phyloP scores from a whole-genome alignment of 768 basidiomycete species.

The Lactarius vividus region DNA sequence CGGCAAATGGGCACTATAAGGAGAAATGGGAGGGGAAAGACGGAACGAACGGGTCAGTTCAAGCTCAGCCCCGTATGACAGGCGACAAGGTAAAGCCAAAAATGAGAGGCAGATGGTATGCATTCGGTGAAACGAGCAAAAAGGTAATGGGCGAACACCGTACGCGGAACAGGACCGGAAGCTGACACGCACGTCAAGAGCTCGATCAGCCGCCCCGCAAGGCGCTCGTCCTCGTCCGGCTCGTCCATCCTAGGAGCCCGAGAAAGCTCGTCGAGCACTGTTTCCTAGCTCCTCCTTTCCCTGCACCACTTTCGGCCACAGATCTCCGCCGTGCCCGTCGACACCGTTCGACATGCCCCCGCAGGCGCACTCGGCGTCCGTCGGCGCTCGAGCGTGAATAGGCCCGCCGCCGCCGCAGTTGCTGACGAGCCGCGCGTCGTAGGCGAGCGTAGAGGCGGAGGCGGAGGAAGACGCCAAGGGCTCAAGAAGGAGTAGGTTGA shows the following conservation, averaged over 20 bases:
- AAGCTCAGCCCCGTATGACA: background rate
- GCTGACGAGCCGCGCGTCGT: conserved; percentile 58
- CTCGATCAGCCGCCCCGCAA: conserved; percentile 59
- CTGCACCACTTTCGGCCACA: conserved; percentile 73
- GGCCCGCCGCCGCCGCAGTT: conserved; percentile 69
- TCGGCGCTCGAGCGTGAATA: conserved; percentile 54
- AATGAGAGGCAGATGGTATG: background rate
- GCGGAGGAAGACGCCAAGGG: conserved; percentile 32
- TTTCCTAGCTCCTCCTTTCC: conserved; percentile 49
- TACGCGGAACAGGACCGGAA: conserved; percentile 9
- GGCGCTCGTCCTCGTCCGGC: conserved; percentile 35
- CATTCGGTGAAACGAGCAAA: background rate
- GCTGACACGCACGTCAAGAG: conserved; percentile 61
- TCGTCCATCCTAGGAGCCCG: conserved; percentile 43
- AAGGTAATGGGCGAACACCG: background rate
- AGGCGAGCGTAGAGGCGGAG: conserved; percentile 35
- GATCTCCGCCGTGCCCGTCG: conserved; percentile 55
- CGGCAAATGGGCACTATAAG: conserved; percentile 7
- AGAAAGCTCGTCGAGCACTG: conserved; percentile 40
- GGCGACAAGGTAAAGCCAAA: background rate
- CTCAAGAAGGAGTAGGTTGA: conserved; percentile 72
- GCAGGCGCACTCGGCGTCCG: conserved; percentile 44
- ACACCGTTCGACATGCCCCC: conserved; percentile 76
- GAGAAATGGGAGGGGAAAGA: background rate
- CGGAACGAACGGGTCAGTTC: background rate